phyloP scores from a whole-genome alignment of 129 eudicot species.

The Flaveria linearis region DNA sequence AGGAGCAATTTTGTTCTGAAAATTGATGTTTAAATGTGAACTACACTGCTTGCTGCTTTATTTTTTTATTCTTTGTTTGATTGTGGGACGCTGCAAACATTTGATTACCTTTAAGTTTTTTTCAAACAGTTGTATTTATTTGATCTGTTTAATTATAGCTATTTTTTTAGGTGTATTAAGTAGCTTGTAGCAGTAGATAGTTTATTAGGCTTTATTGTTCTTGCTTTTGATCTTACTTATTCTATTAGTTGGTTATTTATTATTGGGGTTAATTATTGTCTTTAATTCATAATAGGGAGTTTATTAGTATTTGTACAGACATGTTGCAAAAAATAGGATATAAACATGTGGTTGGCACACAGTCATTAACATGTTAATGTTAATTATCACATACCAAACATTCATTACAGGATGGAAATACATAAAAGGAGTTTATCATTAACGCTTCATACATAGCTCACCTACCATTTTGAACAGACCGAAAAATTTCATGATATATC shows the following conservation, averaged over 20 bases:
- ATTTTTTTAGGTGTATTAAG: background rate
- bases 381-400: background rate
- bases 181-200: background rate
- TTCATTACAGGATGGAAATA: slow-evolving; percentile 7
- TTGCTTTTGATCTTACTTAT: too few species aligned
- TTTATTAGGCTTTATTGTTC: background rate
- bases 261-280: too few species aligned
- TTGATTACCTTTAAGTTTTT: background rate
- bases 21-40: slow-evolving; percentile 22
- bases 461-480: background rate
- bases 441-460: background rate
- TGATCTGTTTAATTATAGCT: background rate
- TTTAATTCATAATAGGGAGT: too few species aligned
- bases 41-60: background rate
- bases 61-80: background rate
- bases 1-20: slow-evolving; percentile 35
- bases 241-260: too few species aligned
- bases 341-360: background rate
- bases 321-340: too few species aligned
- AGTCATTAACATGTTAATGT: background rate
- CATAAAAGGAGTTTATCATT: background rate
- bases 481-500: slow-evolving; percentile 23
- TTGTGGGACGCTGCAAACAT: background rate
- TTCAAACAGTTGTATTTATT: background rate
- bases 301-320: too few species aligned